Evolutionary conservation across 2,329 filamentous ascomycete genomes (phyloP), one percentile per base, ranked within the genome.

Genomic region (Colletotrichum echinochloae): DNA sequence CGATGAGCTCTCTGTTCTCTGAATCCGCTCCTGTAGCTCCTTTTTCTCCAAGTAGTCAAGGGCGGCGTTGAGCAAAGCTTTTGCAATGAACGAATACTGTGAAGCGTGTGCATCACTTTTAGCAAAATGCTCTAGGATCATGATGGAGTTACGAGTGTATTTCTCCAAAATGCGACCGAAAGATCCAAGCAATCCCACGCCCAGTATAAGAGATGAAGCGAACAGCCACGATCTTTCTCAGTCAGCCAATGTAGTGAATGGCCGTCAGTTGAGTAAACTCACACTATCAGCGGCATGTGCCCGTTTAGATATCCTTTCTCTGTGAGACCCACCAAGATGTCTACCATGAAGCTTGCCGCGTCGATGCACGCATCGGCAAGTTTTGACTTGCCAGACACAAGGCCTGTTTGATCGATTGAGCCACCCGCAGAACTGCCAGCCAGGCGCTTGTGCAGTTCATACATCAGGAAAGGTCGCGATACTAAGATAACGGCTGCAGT

Each of bases 311-410:
- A 66, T 0, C 81, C 79, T 12, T 79, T 78, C 54, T 84, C 78
- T 2, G 86, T 82, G 5, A 87, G 76, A 39, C 83, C 82, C 14
- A 83, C 73, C 6, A 87, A 78, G 0, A 82, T 79, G 66, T 87
- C 85, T 1, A 87, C 82, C 85, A 88, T 87, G 33, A 88, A 72
- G 59, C 84, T 85, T 1, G 86, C 86, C 0, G 86, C 85, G 60
- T 88, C 86, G 41, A 88, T 87, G 35, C 86, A 88, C 1, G 86
- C 86, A 74, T 88, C 85, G 0, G 86, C 86, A 9, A 88, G 77
- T 70, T 83, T 87, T 0, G 84, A 82, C 72, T 85, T 86, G 1
- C 83, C 84, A 0, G 83, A 83, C 6, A 76, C 75, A 65, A 79
- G 59, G n/a, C 64, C 64, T 1, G 41, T 20, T 28, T 57, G 44